Evolutionary conservation across 768 basidiomycete genomes (phyloP), one percentile per base, ranked within the genome.

Genomic region (Pluteus cervinus): DNA sequence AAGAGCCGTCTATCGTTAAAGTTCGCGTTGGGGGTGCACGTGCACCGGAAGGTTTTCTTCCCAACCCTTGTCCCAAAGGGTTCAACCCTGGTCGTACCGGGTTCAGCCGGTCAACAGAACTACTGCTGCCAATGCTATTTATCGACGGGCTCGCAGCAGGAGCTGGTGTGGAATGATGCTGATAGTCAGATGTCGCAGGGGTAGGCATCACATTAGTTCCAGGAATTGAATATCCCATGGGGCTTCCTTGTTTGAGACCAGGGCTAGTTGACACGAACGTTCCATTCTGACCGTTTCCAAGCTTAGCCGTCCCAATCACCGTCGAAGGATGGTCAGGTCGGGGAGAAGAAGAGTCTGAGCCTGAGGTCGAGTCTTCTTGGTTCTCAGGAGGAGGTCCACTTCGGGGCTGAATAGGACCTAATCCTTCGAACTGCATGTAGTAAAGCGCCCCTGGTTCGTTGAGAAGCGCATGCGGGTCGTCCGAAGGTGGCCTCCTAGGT

Each of bases 41-140:
- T 79, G 86, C 86, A 33, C 86, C 86, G 22, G 83, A 81, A 15
- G 86, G 86, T 51, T 83, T 86, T 60, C 83, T 79, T 60, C 80
- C 79, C 32, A 68, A 53, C 36, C 49, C 65, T 51, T 57, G 60
- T 49, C 69, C 62, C 42, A 58, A 56, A 50, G 36, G 51, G 40
- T n/a, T n/a, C n/a, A n/a, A n/a, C n/a, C n/a, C n/a, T n/a, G n/a
- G n/a, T n/a, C 29, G 17, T 18, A 31, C 15, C 33, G 59, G 57
- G 43, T 48, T 67, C 50, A 46, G 44, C 54, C 46, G 61, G 49
- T 54, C 58, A 38, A 47, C 49, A 31, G 40, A 16, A 17, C 38
- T 30, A 38, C 39, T 21, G 32, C 44, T 40, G 22, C 43, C 43
- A 29, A 34, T 18, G 39, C 26, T 49, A 33, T 37, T 50, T 34